phyloP scores from a whole-genome alignment of 768 basidiomycete species.

The Leucosporidium yakuticum region DNA sequence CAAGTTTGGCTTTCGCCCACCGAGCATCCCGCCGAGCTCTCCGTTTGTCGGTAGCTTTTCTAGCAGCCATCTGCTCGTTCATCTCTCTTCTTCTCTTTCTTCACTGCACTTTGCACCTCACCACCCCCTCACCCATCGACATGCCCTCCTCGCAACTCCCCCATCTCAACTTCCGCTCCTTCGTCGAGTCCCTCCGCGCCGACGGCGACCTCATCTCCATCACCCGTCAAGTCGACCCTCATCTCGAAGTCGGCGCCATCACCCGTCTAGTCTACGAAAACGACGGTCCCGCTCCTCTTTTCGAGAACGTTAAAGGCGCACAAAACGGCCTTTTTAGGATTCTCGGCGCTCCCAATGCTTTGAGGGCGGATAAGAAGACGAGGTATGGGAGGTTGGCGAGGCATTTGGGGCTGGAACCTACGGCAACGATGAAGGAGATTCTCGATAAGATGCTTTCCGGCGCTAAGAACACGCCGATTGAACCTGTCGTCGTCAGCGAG shows the following conservation, averaged over 20 bases:
- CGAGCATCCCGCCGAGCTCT: background rate
- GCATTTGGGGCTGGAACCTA: background rate
- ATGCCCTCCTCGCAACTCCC: background rate
- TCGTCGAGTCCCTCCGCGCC: constrained; percentile 3
- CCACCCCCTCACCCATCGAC: background rate
- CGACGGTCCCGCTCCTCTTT: background rate
- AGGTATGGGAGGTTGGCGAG: background rate
- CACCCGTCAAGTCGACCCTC: constrained; percentile 4
- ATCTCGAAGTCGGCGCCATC: constrained; percentile 4
- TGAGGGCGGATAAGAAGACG: background rate
- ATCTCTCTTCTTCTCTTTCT: background rate
- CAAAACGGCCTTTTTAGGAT: background rate
- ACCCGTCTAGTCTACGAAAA: constrained; percentile 2
- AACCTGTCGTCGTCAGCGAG: background rate
- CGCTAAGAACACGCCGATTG: background rate
- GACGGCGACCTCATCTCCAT: constrained; percentile 4
- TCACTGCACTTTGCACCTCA: background rate
- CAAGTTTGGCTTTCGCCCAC: background rate
- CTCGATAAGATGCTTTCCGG: constrained; percentile 8
- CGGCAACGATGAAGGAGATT: background rate
- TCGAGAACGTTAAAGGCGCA: constrained; percentile 9
- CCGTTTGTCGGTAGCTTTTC: background rate
- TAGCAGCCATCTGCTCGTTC: background rate
- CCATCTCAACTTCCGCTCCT: constrained; percentile 3
- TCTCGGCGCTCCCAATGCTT: constrained; percentile 3